Conservation (phyloP, 345 rosid species). For the Turritis glabra region DNA sequence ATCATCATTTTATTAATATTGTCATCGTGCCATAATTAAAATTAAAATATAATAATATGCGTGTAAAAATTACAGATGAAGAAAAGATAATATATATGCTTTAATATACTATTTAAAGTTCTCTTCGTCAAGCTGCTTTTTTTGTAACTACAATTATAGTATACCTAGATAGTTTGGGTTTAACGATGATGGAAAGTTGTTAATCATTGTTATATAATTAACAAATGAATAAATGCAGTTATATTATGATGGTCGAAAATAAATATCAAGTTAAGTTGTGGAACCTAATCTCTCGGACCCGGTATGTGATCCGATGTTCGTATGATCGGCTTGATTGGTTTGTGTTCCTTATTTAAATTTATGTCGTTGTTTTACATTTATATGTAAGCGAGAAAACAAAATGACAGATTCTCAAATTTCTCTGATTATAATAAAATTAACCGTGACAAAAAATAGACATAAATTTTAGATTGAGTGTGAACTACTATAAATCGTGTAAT, state of each 20-base stretch:
- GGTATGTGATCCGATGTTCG: background rate
- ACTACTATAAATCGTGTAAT: too few species aligned
- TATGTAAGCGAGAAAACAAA: too few species aligned
- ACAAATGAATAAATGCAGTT: background rate
- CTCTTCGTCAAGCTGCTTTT: background rate
- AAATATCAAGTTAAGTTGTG: background rate
- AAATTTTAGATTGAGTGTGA: too few species aligned
- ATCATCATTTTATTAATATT: background rate
- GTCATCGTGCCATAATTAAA: too few species aligned
- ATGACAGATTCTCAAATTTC: too few species aligned
- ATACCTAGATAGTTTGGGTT: background rate
- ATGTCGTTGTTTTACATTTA: too few species aligned
- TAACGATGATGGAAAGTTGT: conserved; percentile 10
- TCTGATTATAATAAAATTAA: too few species aligned
- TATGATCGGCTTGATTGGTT: too few species aligned
- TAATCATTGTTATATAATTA: background rate
- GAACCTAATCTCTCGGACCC: background rate
- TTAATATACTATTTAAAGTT: background rate
- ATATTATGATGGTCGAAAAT: background rate
- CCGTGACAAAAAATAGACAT: background rate
- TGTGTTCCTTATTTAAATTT: too few species aligned
- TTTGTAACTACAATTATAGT: background rate
- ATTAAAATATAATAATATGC: background rate
- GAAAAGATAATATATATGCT: background rate
- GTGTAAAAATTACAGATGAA: background rate